These are phyloP conservation scores for Puccinia brachypodii DNA, from an alignment of 1,284 basidiomycete genomes.

Conservation along the genomic window DNA sequence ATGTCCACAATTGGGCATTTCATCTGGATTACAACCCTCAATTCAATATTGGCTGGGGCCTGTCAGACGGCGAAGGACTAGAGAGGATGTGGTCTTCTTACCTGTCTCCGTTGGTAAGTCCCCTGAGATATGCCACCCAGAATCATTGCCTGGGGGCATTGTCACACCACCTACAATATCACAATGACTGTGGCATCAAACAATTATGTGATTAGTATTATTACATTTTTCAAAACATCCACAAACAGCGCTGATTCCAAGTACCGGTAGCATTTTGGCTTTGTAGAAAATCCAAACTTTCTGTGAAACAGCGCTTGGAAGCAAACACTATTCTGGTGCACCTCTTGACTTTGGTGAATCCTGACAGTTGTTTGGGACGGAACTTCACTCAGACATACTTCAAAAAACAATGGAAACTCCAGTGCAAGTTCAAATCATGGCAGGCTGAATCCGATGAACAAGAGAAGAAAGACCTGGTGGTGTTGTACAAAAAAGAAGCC, in stretches of 20 bases:
- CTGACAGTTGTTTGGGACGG: background rate
- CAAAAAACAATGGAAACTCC: background rate
- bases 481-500: background rate
- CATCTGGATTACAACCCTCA: conserved; percentile 6
- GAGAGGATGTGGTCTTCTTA: conserved; percentile 8
- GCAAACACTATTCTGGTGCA: background rate
- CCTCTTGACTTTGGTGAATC: background rate
- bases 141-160: background rate
- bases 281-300: background rate
- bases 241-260: background rate
- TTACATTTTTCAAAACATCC: background rate
- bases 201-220: background rate
- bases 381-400: background rate
- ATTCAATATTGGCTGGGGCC: conserved; percentile 4
- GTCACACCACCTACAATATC: background rate
- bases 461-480: background rate
- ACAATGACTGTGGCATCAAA: background rate
- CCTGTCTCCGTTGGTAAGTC: background rate
- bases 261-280: background rate
- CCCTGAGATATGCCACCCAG: background rate
- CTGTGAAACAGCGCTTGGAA: background rate
- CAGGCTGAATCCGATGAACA: background rate
- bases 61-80: background rate
- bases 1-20: conserved; percentile 7
- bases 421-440: background rate